Evolutionary conservation across 805 yeast species (phyloP).

Genomic region (Metschnikowia baotianmanensis): DNA sequence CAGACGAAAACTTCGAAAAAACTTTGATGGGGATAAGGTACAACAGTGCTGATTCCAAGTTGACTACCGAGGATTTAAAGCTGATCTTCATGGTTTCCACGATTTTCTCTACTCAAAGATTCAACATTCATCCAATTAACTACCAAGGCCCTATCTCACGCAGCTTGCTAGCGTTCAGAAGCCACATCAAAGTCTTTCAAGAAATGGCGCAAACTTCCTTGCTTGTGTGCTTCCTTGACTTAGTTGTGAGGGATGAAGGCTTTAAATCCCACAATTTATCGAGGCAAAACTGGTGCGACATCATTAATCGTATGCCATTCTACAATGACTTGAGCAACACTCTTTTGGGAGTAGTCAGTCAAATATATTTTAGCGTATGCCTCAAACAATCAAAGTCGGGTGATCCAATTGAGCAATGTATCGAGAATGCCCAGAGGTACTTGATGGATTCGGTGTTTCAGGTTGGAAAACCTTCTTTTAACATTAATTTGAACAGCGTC

Average conservation of each 20-base stretch:
- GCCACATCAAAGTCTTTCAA: conserved; percentile 55
- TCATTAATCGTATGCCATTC: conserved; percentile 63
- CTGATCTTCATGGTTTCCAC: conserved; percentile 35
- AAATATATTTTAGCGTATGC: conserved; percentile 49
- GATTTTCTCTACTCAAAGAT: conserved; percentile 34
- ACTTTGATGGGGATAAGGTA: conserved; percentile 9
- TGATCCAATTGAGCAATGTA: conserved; percentile 25
- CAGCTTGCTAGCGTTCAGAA: conserved; percentile 62
- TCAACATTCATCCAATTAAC: conserved; percentile 44
- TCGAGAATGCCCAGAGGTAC: conserved; percentile 29
- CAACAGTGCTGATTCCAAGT: conserved; percentile 15
- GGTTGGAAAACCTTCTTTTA: conserved; percentile 36
- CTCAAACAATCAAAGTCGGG: conserved; percentile 27
- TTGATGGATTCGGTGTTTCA: conserved; percentile 37
- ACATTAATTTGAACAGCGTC: conserved; percentile 41
- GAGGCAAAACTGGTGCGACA: conserved; percentile 55
- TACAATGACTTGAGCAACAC: conserved; percentile 55
- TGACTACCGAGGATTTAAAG: conserved; percentile 42
- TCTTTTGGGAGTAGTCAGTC: conserved; percentile 58
- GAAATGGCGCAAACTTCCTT: conserved; percentile 51
- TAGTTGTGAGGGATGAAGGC: conserved; percentile 44
- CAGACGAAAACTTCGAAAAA: not conserved
- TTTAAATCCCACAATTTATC: conserved; percentile 45
- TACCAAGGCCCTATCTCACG: conserved; percentile 68
- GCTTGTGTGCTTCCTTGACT: conserved; percentile 49